Base-by-base conservation (phyloP, 2,329 filamentous ascomycete species). In the Exutisphaerella laricina region DNA sequence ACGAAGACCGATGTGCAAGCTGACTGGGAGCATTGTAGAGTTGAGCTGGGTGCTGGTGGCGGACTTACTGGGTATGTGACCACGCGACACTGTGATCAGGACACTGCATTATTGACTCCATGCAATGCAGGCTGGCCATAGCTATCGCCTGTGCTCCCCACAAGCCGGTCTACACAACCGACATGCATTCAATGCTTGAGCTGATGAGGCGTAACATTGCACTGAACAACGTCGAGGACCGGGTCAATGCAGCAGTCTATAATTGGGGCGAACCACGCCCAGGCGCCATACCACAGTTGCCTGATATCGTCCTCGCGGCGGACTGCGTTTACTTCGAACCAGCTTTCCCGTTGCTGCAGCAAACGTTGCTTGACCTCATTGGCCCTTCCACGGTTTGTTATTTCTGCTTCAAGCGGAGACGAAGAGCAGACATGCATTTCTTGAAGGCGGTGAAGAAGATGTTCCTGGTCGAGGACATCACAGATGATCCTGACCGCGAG, bases 241-340 rank as follows among this genome's bases (percentile, higher is more conserved):
- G 68, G 47, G 85, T 85, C 34, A 71, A 73, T 51, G 78, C 88
- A 12, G 70, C 78, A 41, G 71, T 95, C 18, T 75, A 96, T 53
- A 85, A 96, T 63, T 96, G 90, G 90, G 75, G 74, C 13, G 59
- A 66, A 22, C 58, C 69, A 12, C 59, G 63, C 22, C 62, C 68
- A 47, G 41, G 65, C 45, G 40, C 55, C 43, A 49, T 70, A 38
- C 71, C 73, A 54, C 77, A 77, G 49, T 87, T 88, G 13, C 50
- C 57, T 28, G 80, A 89, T 57, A 73, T 95, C 42, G 81, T 98
- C 43, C 75, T 97, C n/a, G 92, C 92, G 3, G 90, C 89, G 29
- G 92, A 97, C 65, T 97, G 90, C 67, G 88, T 95, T 36, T 98
- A 97, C 70, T 94, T 94, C 64, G 92, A 97, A 66, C 88, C 90